Evolutionary conservation across 495 filamentous ascomycete species (phyloP).

Genomic region (Penicillium macrosclerotiorum): DNA sequence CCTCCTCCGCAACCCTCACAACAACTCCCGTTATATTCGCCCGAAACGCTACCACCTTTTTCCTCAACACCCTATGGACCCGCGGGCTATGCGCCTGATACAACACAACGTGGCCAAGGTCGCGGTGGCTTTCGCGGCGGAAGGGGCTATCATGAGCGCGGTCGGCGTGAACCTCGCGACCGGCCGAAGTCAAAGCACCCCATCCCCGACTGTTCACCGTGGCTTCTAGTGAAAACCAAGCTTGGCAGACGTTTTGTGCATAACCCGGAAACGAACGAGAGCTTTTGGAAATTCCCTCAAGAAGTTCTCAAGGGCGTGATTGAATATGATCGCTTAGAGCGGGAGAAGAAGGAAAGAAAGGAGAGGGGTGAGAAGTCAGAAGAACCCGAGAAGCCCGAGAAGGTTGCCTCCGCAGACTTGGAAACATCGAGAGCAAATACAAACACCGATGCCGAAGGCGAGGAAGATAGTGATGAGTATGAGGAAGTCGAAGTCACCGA

Average conservation of each 20-base stretch:
- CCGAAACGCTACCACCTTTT: conserved; percentile 38
- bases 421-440: conserved; percentile 1
- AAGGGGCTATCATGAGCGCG: conserved; percentile 51
- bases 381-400: conserved; percentile 23
- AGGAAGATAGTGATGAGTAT: conserved; percentile 64
- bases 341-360: conserved; percentile 46
- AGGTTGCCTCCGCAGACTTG: conserved; percentile 8
- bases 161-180: conserved; percentile 63
- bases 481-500: conserved; percentile 89
- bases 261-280: conserved; percentile 77
- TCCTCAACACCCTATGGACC: conserved; percentile 44
- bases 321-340: conserved; percentile 61
- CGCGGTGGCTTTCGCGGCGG: conserved; percentile 49
- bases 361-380: conserved; percentile 38
- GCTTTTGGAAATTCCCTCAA: conserved; percentile 88
- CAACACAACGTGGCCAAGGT: conserved; percentile 18
- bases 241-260: conserved; percentile 84
- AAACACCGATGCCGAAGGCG: conserved; percentile 13
- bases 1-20: conserved; percentile 17
- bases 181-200: conserved; percentile 74
- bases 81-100: conserved; percentile 20
- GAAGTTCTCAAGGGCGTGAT: conserved; percentile 78
- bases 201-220: conserved; percentile 82
- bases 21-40: conserved; percentile 27
- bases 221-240: conserved; percentile 90